phyloP scores from a whole-genome alignment of 2,329 filamentous ascomycete species.

The Cercospora zeae-maydis region DNA sequence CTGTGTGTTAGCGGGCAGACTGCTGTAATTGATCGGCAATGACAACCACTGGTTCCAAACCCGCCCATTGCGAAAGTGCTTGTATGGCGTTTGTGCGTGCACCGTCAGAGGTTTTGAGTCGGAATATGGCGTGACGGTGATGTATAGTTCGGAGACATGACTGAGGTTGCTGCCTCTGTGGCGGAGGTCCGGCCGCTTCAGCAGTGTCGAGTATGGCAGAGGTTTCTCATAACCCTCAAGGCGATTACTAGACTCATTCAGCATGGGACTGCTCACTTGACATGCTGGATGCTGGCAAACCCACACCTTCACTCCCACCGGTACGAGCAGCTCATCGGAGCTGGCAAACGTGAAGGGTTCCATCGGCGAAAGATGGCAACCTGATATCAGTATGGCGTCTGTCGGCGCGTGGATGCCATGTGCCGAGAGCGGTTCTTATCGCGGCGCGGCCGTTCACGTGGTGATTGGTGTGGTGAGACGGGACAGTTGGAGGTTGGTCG shows the following conservation, averaged over 20 bases:
- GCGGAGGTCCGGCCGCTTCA: conserved; percentile 74
- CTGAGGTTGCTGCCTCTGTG: conserved; percentile 85
- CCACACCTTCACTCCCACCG: conserved; percentile 62
- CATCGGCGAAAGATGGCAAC: conserved; percentile 54
- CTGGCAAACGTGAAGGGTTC: conserved; percentile 95
- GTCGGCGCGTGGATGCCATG: not conserved
- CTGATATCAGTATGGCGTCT: too few relatives aligned
- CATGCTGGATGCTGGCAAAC: conserved; percentile 32
- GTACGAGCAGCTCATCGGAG: conserved; percentile 76
- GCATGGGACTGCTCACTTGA: not conserved
- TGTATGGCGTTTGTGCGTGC: conserved; percentile 88
- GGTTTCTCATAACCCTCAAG: conserved; percentile 75
- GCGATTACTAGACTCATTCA: conserved; percentile 48
- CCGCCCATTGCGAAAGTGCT: conserved; percentile 69
- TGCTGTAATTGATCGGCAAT: conserved; percentile 78
- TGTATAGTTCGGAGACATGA: conserved; percentile 81
- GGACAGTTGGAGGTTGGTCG: too few relatives aligned
- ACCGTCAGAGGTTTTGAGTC: conserved; percentile 93
- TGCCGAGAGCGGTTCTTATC: not conserved
- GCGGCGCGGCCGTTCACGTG: not conserved
- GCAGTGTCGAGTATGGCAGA: conserved; percentile 70
- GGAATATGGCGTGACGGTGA: conserved; percentile 90
- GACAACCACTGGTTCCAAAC: conserved; percentile 97
- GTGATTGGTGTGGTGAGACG: not conserved
- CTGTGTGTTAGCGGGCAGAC: conserved; percentile 74